Base-by-base conservation (phyloP, 1,284 basidiomycete genomes). In the Exobasidium rhododendri region DNA sequence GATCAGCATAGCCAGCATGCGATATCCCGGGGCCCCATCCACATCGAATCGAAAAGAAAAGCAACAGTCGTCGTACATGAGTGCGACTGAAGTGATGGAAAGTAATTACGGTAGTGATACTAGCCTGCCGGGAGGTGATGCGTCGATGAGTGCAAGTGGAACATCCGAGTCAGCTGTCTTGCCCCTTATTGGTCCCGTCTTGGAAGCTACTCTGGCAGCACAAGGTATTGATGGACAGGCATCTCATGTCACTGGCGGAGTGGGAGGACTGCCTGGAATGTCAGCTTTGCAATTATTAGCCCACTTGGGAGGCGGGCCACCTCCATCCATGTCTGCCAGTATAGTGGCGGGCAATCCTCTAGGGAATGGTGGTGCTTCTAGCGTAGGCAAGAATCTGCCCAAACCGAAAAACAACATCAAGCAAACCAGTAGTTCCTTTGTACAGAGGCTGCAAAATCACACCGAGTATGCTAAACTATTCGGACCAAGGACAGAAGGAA, bases 351-450 rank as follows among this genome's bases (percentile, higher is more conserved):
- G 45, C 7, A 17, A 7, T 7, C 7, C 7, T 40, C 28, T 35
- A 3, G 14, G 55, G 22, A 40, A 24, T 14, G 31, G 5, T 35
- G 30, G 7, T 6, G 30, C 5, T 28, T 13, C 40, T n/a, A 44
- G 29, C 14, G 17, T 32, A 22, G 14, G 20, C 28, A 55, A 51
- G 45, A 61, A 63, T 35, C 43, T 26, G 13, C 50, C 31, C 1
- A 56, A 60, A 89, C 91, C 92, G 22, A 93, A 91, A 80, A 90
- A 91, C 70, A 93, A 88, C 74, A 87, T 94, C 74, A 85, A 89
- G 59, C 91, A 90, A 0, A 91, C 90, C 0, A 91, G 88, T 22
- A 93, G 90, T 31, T 90, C 89, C 2, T 94, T 96, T 80, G 89
- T 96, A 70, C 89, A 89, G 1, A 85, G 92, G 22, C 83, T 91